A percentile compares a stretch with the other conserved stretches of the same genome.
These are phyloP conservation scores for Heliocybe sulcata DNA, from an alignment of 1,284 basidiomycete genomes.

Conservation along the genomic window DNA sequence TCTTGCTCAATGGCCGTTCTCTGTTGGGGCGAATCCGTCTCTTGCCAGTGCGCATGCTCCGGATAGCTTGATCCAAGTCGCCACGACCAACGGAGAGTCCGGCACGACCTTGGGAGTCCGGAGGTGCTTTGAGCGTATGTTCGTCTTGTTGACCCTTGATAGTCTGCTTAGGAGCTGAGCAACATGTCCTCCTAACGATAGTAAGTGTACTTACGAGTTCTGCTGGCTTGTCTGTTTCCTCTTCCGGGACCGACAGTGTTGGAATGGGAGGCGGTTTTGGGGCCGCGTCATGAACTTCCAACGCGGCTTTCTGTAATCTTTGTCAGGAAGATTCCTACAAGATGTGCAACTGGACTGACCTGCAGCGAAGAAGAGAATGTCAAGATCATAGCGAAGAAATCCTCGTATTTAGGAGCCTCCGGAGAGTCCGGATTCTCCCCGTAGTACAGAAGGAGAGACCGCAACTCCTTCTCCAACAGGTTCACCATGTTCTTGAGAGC, in stretches of 20 bases:
- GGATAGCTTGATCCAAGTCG: conserved; percentile 75
- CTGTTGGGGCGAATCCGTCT: conserved; percentile 43
- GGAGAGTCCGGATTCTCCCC: conserved; percentile 60
- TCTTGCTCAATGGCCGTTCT: conserved; percentile 56
- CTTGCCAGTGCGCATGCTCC: conserved; percentile 68
- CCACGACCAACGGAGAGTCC: conserved; percentile 60
- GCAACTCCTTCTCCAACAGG: conserved; percentile 53
- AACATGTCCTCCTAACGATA: not conserved
- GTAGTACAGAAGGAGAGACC: conserved; percentile 57
- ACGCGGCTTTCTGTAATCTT: conserved; percentile 59
- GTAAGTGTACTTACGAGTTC: conserved; percentile 19
- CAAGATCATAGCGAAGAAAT: conserved; percentile 69
- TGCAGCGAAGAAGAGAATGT: conserved; percentile 71
- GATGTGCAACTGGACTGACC: conserved; percentile 25
- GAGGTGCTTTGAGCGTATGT: conserved; percentile 17
- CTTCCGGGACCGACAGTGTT: conserved; percentile 4
- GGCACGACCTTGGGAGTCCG: conserved; percentile 32
- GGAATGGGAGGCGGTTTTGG: conserved; percentile 24
- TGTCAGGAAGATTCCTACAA: not conserved
- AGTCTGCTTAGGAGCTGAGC: conserved; percentile 21
- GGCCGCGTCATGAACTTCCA: conserved; percentile 60
- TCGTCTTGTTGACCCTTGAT: conserved; percentile 25
- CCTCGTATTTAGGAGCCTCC: conserved; percentile 66
- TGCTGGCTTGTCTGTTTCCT: conserved; percentile 14
- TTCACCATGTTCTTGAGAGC: conserved; percentile 58